phyloP scores from a whole-genome alignment of 1,284 basidiomycete genomes.

The Boletellus deceptivus region DNA sequence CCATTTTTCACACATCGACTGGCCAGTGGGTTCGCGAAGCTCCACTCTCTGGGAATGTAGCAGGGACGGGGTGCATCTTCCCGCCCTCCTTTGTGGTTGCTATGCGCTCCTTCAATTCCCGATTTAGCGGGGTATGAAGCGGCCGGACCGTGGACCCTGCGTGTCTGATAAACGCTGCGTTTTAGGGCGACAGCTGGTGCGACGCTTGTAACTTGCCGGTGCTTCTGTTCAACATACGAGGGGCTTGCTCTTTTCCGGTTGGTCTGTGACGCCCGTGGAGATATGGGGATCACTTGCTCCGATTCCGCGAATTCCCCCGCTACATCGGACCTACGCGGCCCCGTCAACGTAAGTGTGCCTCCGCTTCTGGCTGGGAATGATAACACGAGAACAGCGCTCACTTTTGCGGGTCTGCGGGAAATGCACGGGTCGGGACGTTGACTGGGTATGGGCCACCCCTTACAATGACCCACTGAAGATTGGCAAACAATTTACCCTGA shows the following conservation, averaged over 20 bases:
- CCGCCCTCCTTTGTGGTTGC: too few species aligned
- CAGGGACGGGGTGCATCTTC: too few species aligned
- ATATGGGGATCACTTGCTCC: not conserved
- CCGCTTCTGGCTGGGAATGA: not conserved
- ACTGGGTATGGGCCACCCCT: not conserved
- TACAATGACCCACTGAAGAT: not conserved
- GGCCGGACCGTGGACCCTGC: too few species aligned
- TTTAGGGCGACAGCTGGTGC: too few species aligned
- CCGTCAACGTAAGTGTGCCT: not conserved
- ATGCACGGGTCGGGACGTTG: not conserved
- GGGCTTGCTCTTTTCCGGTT: not conserved
- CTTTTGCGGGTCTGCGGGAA: not conserved
- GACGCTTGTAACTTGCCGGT: too few species aligned
- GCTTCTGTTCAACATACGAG: not conserved
- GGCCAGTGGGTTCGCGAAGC: too few species aligned
- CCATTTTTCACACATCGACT: too few species aligned
- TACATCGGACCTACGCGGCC: slow-evolving; percentile 8
- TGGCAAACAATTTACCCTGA: not conserved
- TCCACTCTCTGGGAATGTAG: too few species aligned
- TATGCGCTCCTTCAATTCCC: too few species aligned
- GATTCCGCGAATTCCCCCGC: slow-evolving; percentile 2
- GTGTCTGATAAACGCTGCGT: too few species aligned
- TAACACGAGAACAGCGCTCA: not conserved
- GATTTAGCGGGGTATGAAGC: too few species aligned
- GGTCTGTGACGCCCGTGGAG: not conserved